Percentiles rank a stretch among this genome's conserved stretches.
These are phyloP conservation scores for Stachybotrys chlorohalonatus DNA, from an alignment of 2,329 filamentous ascomycete genomes.

Conservation along the genomic window DNA sequence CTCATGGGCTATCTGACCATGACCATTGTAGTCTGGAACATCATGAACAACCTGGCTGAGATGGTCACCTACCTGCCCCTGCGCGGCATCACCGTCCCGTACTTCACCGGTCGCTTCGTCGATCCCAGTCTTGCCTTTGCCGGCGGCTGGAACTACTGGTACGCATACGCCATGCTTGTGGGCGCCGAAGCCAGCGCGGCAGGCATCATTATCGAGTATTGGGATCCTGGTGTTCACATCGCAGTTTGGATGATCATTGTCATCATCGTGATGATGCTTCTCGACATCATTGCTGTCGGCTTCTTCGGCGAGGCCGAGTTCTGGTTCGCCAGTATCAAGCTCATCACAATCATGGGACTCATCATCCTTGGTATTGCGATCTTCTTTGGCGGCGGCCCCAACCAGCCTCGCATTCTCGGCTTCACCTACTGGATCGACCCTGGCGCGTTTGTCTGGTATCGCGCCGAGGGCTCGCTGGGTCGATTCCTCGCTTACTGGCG, in stretches of 20 bases:
- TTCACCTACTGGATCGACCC: constrained; percentile 30
- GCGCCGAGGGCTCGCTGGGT: constrained; percentile 35
- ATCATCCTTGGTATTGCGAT: constrained; percentile 48
- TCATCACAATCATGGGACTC: constrained; percentile 48
- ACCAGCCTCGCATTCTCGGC: constrained; percentile 35
- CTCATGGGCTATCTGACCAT: constrained; percentile 58
- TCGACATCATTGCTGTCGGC: constrained; percentile 49
- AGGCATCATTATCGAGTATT: constrained; percentile 51
- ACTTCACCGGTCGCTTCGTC: constrained; percentile 46
- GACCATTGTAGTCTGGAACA: constrained; percentile 42
- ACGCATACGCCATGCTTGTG: constrained; percentile 49
- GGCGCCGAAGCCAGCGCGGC: constrained; percentile 50
- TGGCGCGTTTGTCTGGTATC: constrained; percentile 39
- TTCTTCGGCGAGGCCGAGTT: constrained; percentile 55
- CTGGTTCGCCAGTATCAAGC: constrained; percentile 50
- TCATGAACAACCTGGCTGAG: constrained; percentile 47
- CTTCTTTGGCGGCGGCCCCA: constrained; percentile 45
- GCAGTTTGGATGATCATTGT: constrained; percentile 52
- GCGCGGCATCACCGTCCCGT: constrained; percentile 47
- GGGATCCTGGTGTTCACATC: constrained; percentile 40
- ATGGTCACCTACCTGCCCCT: constrained; percentile 47
- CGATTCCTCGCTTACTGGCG: constrained; percentile 51
- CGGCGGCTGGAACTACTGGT: constrained; percentile 54
- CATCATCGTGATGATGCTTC: constrained; percentile 40
- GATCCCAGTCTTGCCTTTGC: constrained; percentile 48